phyloP scores from a whole-genome alignment of 2,329 filamentous ascomycete species.

The Neopestalotiopsis sp. region DNA sequence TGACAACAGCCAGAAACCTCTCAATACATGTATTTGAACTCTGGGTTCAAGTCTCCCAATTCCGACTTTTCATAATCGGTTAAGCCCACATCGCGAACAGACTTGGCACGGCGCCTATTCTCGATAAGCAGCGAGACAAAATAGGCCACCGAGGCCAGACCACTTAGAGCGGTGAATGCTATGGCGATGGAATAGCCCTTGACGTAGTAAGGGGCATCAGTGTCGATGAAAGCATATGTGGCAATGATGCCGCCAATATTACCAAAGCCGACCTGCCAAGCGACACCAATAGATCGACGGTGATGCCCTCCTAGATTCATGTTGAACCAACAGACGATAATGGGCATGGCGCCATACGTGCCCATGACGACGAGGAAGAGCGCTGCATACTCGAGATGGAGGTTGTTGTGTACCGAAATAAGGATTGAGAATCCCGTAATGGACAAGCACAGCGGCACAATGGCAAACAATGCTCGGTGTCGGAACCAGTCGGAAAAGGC shows the following conservation, averaged over 20 bases:
- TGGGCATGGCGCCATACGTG: slow-evolving; percentile 86
- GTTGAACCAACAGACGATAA: slow-evolving; percentile 83
- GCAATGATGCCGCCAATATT: slow-evolving; percentile 82
- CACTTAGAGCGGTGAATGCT: slow-evolving; percentile 73
- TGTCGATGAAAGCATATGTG: slow-evolving; percentile 70
- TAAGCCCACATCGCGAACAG: slow-evolving; percentile 51
- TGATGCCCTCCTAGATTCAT: slow-evolving; percentile 81
- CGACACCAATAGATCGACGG: slow-evolving; percentile 70
- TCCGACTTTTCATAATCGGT: slow-evolving; percentile 66
- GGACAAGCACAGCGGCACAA: slow-evolving; percentile 71
- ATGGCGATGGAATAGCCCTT: slow-evolving; percentile 81
- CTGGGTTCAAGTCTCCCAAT: slow-evolving; percentile 60
- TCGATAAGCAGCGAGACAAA: slow-evolving; percentile 60
- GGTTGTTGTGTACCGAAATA: slow-evolving; percentile 72
- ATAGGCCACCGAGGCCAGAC: slow-evolving; percentile 66
- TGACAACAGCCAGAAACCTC: neutral
- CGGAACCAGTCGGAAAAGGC: slow-evolving; percentile 71
- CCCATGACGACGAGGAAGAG: slow-evolving; percentile 84
- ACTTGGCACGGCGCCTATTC: slow-evolving; percentile 64
- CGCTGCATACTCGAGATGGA: slow-evolving; percentile 73
- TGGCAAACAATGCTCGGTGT: slow-evolving; percentile 77
- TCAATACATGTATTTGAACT: slow-evolving; percentile 60
- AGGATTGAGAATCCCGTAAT: slow-evolving; percentile 80
- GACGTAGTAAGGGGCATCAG: slow-evolving; percentile 72
- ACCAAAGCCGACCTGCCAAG: slow-evolving; percentile 80